Conservation (phyloP, 2,329 filamentous ascomycete species). For the Aureobasidium sp. region DNA sequence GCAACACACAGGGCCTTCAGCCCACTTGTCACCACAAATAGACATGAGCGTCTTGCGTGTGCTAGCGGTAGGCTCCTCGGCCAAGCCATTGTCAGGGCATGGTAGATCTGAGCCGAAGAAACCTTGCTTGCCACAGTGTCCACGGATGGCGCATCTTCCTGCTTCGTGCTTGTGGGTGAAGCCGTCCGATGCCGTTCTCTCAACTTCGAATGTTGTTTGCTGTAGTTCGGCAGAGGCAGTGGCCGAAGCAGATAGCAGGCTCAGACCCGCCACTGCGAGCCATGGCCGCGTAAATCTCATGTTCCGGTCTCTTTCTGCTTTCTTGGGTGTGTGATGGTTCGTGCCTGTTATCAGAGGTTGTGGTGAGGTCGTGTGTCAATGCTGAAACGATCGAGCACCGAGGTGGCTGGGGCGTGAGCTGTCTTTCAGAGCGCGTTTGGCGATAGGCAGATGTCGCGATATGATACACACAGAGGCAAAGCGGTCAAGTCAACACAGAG, state of each 20-base stretch:
- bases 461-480: neutral
- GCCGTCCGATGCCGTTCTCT: conserved; percentile 10
- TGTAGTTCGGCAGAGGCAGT: conserved; percentile 3
- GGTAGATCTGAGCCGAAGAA: conserved; percentile 87
- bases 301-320: neutral
- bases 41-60: conserved; percentile 71
- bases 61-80: conserved; percentile 63
- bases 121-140: conserved; percentile 83
- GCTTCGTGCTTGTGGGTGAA: conserved; percentile 60
- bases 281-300: conserved; percentile 9
- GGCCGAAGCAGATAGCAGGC: neutral
- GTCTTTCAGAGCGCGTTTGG: neutral
- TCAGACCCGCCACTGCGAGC: conserved; percentile 11
- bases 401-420: neutral
- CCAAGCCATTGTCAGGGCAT: conserved; percentile 83
- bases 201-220: neutral
- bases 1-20: conserved; percentile 77
- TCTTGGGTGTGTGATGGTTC: neutral
- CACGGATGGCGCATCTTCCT: conserved; percentile 83
- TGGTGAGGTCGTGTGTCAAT: conserved; percentile 1
- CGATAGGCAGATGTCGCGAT: neutral
- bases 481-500: neutral
- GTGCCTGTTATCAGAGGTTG: neutral
- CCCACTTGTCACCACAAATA: conserved; percentile 85
- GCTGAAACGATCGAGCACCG: neutral